These are phyloP conservation scores for Flagelloscypha sp. DNA, from an alignment of 768 basidiomycete species.

Conservation along the genomic window DNA sequence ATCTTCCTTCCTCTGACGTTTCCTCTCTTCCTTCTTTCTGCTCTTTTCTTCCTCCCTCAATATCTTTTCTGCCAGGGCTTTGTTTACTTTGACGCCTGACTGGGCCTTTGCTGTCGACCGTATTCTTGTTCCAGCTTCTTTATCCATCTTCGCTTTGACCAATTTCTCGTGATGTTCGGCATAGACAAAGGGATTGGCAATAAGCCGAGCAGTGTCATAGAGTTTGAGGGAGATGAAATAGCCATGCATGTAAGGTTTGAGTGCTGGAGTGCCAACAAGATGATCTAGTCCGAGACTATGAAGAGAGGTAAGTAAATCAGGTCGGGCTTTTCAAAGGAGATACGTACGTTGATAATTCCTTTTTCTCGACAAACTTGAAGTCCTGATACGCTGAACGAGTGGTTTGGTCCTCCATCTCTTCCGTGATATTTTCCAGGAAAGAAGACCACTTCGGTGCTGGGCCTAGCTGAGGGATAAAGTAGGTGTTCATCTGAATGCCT, in stretches of 20 bases:
- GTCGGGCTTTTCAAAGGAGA: conserved; percentile 2
- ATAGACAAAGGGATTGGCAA: conserved; percentile 94
- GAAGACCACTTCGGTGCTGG: conserved; percentile 95
- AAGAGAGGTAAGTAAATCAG: conserved; percentile 6
- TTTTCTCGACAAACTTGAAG: conserved; percentile 91
- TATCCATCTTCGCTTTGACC: conserved; percentile 84
- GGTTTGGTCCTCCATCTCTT: conserved; percentile 92
- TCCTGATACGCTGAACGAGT: conserved; percentile 82
- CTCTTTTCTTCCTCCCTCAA: conserved; percentile 55
- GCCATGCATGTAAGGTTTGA: conserved; percentile 99
- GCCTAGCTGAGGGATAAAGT: conserved; percentile 92
- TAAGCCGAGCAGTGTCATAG: conserved; percentile 91
- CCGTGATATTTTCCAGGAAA: conserved; percentile 97
- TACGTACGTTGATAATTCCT: conserved; percentile 76
- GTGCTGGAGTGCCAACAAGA: conserved; percentile 86
- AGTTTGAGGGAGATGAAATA: conserved; percentile 95
- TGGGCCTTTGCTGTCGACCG: conserved; percentile 68
- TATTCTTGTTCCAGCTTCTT: conserved; percentile 89
- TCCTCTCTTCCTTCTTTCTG: conserved; percentile 47
- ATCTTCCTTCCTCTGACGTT: conserved; percentile 36
- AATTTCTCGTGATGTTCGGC: conserved; percentile 88
- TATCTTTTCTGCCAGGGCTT: conserved; percentile 82
- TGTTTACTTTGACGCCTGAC: conserved; percentile 59
- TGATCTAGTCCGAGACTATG: conserved; percentile 86
- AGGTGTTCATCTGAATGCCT: conserved; percentile 91